Conservation (phyloP, 768 basidiomycete species). For the Tylopilus balloui region DNA sequence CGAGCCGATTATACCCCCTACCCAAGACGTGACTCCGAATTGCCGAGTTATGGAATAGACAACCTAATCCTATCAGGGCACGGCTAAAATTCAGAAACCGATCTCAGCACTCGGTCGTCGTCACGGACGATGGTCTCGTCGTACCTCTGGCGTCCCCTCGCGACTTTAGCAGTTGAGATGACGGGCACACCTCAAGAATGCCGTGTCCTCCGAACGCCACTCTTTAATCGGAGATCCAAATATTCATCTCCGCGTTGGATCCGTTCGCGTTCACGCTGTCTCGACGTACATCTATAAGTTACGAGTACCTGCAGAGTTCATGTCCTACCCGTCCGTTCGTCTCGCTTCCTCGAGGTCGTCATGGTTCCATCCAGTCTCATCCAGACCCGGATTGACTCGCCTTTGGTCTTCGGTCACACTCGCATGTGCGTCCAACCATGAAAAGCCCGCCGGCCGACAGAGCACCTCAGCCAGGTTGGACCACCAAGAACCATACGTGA, state of each 20-base stretch:
- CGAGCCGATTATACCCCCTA: conserved; percentile 22
- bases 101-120: conserved; percentile 13
- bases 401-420: conserved; percentile 69
- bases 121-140: conserved; percentile 8
- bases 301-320: neutral
- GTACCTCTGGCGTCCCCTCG: conserved; percentile 16
- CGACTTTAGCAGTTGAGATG: conserved; percentile 11
- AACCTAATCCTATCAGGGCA: conserved; percentile 11
- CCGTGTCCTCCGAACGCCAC: conserved; percentile 21
- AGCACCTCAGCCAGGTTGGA: conserved; percentile 71
- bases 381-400: conserved; percentile 65
- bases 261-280: conserved; percentile 5
- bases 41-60: conserved; percentile 25
- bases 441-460: conserved; percentile 75
- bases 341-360: conserved; percentile 19
- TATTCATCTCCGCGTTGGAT: conserved; percentile 17
- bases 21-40: conserved; percentile 27
- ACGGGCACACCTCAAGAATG: conserved; percentile 17
- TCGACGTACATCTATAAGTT: conserved; percentile 2
- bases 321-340: conserved; percentile 10
- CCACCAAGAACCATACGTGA: conserved; percentile 74
- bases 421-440: conserved; percentile 68
- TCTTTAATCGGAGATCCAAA: conserved; percentile 25
- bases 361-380: conserved; percentile 29
- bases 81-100: conserved; percentile 4